Evolutionary conservation across 2,329 filamentous ascomycete species (phyloP).

Genomic region (Ophiostoma sp.): DNA sequence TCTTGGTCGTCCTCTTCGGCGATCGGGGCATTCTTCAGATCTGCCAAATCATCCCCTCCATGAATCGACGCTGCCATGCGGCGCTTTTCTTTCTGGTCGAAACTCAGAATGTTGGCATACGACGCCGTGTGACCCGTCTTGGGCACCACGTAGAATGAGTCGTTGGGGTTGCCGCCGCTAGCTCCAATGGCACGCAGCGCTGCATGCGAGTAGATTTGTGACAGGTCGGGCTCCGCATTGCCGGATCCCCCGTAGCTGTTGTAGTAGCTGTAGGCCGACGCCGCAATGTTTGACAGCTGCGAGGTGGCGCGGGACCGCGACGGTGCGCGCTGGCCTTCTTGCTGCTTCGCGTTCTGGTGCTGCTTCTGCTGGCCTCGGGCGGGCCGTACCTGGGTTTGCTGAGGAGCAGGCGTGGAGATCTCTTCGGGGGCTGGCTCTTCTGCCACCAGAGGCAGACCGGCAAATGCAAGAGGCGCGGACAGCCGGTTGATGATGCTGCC

Average conservation of each 20-base stretch:
- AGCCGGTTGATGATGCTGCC: constrained; percentile 82
- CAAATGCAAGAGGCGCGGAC: constrained; percentile 86
- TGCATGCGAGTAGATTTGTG: constrained; percentile 77
- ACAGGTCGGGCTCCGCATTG: constrained; percentile 66
- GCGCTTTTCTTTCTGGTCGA: constrained; percentile 61
- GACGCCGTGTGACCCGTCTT: constrained; percentile 85
- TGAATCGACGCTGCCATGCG: constrained; percentile 32
- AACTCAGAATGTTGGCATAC: constrained; percentile 81
- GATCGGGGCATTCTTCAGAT: constrained; percentile 2
- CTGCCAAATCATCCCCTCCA: constrained; percentile 33
- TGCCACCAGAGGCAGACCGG: constrained; percentile 67
- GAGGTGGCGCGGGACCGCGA: constrained; percentile 23
- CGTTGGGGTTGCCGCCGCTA: constrained; percentile 40
- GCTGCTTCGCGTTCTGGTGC: background rate
- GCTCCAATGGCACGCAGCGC: constrained; percentile 73
- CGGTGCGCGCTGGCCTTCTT: background rate
- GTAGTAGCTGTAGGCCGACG: constrained; percentile 21
- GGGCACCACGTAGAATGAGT: constrained; percentile 93
- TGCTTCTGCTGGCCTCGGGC: background rate
- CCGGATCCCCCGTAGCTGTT: background rate
- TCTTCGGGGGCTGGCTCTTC: constrained; percentile 24
- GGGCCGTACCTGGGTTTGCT: no score
- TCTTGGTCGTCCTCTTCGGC: constrained; percentile 43
- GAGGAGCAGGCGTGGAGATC: no score
- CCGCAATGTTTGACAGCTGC: constrained; percentile 25